Conservation (phyloP, 2,329 filamentous ascomycete species). For the Talaromyces sp. region DNA sequence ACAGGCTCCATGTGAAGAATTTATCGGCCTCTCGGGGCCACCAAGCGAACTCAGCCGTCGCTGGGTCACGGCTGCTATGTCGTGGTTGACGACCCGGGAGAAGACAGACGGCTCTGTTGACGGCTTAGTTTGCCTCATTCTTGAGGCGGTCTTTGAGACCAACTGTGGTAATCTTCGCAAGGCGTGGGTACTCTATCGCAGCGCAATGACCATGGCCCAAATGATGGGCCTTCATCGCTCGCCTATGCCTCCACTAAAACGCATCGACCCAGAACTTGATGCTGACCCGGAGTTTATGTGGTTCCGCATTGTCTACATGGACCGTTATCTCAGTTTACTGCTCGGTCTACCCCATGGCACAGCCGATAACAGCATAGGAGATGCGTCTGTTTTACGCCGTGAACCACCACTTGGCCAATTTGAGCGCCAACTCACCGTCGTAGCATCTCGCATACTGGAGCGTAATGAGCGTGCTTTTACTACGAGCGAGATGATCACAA, state of each 20-base stretch:
- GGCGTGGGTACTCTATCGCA: constrained; percentile 31
- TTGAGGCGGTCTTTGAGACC: constrained; percentile 34
- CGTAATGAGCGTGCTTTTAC: constrained; percentile 27
- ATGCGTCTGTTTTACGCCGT: constrained; percentile 12
- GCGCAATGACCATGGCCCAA: constrained; percentile 36
- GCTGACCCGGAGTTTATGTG: constrained; percentile 25
- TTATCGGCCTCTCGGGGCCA: constrained; percentile 19
- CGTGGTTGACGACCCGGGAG: constrained; percentile 30
- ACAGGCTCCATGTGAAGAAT: constrained; percentile 17
- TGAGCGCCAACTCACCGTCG: constrained; percentile 27
- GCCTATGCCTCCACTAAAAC: constrained; percentile 11
- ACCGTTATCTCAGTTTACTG: constrained; percentile 36
- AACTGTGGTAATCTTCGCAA: constrained; percentile 36
- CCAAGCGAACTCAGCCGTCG: constrained; percentile 20
- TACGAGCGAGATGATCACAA: constrained; percentile 20
- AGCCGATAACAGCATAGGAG: constrained; percentile 18
- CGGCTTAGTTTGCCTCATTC: constrained; percentile 35
- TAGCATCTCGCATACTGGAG: constrained; percentile 35
- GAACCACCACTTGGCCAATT: constrained; percentile 26
- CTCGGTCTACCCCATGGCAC: constrained; percentile 33
- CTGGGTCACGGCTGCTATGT: constrained; percentile 22
- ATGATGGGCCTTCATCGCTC: constrained; percentile 35
- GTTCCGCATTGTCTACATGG: constrained; percentile 33
- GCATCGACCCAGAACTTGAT: constrained; percentile 11
- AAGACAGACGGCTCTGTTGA: constrained; percentile 32